A percentile compares a stretch with the other conserved stretches of the same genome.
Conservation (phyloP, 2,329 filamentous ascomycete species). For the Stenocarpella maydis region DNA sequence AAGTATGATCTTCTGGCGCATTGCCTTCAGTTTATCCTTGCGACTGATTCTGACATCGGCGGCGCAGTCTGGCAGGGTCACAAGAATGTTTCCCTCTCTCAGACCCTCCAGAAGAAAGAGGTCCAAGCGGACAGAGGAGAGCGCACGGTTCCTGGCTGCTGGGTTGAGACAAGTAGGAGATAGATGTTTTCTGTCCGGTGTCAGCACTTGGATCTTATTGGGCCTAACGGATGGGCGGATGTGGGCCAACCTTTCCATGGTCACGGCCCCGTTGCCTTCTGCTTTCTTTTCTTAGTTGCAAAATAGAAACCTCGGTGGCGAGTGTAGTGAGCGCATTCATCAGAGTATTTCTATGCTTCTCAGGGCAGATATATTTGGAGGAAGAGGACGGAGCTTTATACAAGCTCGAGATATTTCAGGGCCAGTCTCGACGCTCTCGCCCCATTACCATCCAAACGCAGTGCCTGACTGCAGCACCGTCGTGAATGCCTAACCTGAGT, state of each 20-base stretch:
- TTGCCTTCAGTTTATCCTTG: background rate
- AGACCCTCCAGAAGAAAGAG: background rate
- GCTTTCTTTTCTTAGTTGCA: too few relatives aligned
- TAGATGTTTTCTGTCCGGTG: background rate
- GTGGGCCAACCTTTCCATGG: constrained; percentile 10
- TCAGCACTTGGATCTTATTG: background rate
- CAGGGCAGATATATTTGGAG: background rate
- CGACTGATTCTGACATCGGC: background rate
- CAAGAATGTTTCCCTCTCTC: background rate
- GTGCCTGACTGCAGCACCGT: background rate
- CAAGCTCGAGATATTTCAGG: too few relatives aligned
- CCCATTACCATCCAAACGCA: background rate
- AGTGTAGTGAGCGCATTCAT: too few relatives aligned
- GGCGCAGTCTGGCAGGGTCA: background rate
- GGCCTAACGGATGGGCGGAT: background rate
- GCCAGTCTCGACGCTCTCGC: background rate
- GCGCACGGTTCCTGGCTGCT: background rate
- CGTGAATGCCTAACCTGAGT: background rate
- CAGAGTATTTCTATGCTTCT: background rate
- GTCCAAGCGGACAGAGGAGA: background rate
- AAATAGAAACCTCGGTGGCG: too few relatives aligned
- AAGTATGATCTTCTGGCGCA: background rate
- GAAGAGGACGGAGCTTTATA: background rate
- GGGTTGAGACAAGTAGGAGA: background rate
- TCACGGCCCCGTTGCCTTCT: background rate